phyloP scores from a whole-genome alignment of 2,329 filamentous ascomycete species.

The Epichloe sylvatica region DNA sequence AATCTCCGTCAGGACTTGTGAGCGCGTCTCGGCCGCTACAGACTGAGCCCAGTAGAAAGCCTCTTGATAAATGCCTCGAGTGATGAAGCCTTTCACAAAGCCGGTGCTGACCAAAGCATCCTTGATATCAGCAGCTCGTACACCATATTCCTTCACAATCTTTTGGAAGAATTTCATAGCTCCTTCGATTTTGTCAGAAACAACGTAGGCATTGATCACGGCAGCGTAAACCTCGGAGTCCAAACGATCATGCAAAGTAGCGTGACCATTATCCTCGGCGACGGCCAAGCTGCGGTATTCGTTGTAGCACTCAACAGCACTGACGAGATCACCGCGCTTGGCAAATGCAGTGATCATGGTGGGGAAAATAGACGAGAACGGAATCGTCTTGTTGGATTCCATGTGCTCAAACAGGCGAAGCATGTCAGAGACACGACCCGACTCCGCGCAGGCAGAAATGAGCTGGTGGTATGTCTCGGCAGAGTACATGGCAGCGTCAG shows the following conservation, averaged over 20 bases:
- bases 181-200: constrained; percentile 65
- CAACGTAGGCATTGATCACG: constrained; percentile 79
- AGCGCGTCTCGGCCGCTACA: constrained; percentile 44
- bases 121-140: constrained; percentile 48
- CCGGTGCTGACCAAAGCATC: constrained; percentile 59
- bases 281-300: constrained; percentile 87
- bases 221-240: constrained; percentile 81
- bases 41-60: constrained; percentile 60
- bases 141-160: constrained; percentile 50
- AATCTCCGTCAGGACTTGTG: constrained; percentile 56
- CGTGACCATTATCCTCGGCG: constrained; percentile 60
- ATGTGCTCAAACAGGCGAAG: constrained; percentile 82
- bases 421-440: constrained; percentile 76
- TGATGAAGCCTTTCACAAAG: constrained; percentile 65
- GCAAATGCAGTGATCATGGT: constrained; percentile 94
- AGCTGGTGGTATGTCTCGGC: constrained; percentile 74
- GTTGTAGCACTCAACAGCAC: constrained; percentile 88
- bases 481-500: constrained; percentile 53
- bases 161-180: constrained; percentile 76
- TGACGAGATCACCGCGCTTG: constrained; percentile 63
- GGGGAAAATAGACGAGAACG: constrained; percentile 71
- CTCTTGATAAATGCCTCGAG: constrained; percentile 54
- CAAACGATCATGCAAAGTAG: constrained; percentile 53
- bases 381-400: constrained; percentile 61
- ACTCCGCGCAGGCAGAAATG: constrained; percentile 73